Base-by-base conservation (phyloP, 2,329 filamentous ascomycete species). In the Coniochaeta hoffmannii region DNA sequence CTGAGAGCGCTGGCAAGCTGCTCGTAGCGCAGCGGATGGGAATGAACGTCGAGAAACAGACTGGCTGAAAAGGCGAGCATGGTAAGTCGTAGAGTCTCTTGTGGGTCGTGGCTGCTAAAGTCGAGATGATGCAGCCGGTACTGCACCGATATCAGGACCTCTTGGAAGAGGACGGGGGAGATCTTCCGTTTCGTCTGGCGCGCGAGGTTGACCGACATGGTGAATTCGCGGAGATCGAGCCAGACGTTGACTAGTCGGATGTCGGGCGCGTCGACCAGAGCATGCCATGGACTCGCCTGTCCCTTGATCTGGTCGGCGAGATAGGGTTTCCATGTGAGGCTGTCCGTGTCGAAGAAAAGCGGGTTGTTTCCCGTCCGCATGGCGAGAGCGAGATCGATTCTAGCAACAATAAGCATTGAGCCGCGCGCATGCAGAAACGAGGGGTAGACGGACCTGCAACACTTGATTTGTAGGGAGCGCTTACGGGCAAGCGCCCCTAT, bases 391-490 rank as follows among this genome's bases (percentile, higher is more conserved):
- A 53, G 50, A 17, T 53, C 50, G 28, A 28, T 17, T 34, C 50
- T 52, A 9, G 17, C 17, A 41, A 22, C 5, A 22, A 10, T 41
- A 11, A 41, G 36, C 36, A 41, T 22, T 19, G 8, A 22, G 6
- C 22, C 1, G n/a, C n/a, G n/a, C 10, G 17, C n/a, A 36, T 11
- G 6, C 36, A 17, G n/a, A 12, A n/a, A 26, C n/a, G 26, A 8
- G 14, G 32, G 9, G 35, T 10, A 28, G 11, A 50, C 56, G 7
- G 50, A 60, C 58, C 60, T 52, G 35, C 59, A 60, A 14, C 56
- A 55, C 38, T 62, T 62, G 19, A 46, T 17, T 51, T 61, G 60
- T n/a, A 62, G 52, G 11, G 56, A 36, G 4, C 19, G 44, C 50
- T 57, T 59, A 30, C 55, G 9, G 15, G 26, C 31, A 11, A 68